phyloP scores from a whole-genome alignment of 768 basidiomycete genomes.

The Trametes maxima region DNA sequence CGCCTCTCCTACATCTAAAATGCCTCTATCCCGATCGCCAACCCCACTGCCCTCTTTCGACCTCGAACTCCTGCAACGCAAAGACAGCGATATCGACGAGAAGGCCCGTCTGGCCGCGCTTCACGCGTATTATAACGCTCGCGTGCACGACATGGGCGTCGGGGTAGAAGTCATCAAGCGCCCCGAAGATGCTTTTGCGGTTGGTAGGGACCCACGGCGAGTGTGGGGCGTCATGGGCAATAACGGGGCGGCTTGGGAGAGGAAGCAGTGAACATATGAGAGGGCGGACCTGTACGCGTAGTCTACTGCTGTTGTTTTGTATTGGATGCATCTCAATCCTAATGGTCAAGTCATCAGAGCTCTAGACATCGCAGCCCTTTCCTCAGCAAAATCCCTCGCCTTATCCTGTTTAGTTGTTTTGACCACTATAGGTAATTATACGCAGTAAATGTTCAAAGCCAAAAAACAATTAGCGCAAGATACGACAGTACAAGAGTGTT shows the following conservation, averaged over 20 bases:
- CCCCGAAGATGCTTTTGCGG: conserved; percentile 31
- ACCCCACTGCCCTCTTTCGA: conserved; percentile 22
- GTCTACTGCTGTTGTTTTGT: neutral
- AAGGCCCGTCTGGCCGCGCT: conserved; percentile 23
- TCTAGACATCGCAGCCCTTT: too few relatives aligned
- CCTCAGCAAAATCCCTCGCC: too few relatives aligned
- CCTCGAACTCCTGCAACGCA: conserved; percentile 12
- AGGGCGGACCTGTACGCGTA: neutral
- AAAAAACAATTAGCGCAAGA: too few relatives aligned
- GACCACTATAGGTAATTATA: too few relatives aligned
- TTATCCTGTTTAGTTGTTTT: too few relatives aligned
- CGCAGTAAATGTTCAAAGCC: too few relatives aligned
- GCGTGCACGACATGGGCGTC: conserved; percentile 19
- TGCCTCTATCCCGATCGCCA: neutral
- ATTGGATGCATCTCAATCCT: neutral
- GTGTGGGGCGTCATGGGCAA: conserved; percentile 2
- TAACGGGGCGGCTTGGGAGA: neutral
- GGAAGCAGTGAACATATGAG: neutral
- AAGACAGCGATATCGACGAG: conserved; percentile 20
- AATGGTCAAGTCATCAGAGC: neutral
- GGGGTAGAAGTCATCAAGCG: conserved; percentile 28
- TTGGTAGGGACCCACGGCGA: neutral
- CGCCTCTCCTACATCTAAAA: neutral
- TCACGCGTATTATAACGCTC: conserved; percentile 21
- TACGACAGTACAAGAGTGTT: too few relatives aligned